Conservation (phyloP, 768 basidiomycete species). For the Tulasnella sp. region DNA sequence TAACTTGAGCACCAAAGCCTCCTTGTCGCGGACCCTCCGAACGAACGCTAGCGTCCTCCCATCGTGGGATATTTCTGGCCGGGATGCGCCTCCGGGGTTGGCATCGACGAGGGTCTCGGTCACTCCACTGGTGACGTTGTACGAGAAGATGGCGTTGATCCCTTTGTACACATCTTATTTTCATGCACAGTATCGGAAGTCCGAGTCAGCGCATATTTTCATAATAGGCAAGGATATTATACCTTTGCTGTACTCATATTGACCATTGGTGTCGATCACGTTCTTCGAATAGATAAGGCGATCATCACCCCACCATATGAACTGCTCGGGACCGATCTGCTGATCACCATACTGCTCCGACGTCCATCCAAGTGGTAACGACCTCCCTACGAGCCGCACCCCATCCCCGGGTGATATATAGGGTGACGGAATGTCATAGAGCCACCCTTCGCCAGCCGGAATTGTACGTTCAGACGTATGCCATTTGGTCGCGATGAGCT, state of each 20-base stretch:
- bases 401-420: slow-evolving; percentile 34
- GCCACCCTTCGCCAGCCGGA: slow-evolving; percentile 66
- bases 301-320: slow-evolving; percentile 50
- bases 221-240: not conserved
- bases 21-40: slow-evolving; percentile 58
- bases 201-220: not conserved
- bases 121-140: slow-evolving; percentile 45
- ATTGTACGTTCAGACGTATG: slow-evolving; percentile 53
- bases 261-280: slow-evolving; percentile 36
- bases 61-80: slow-evolving; percentile 60
- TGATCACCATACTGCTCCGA: slow-evolving; percentile 49
- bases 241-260: slow-evolving; percentile 60
- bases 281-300: slow-evolving; percentile 57
- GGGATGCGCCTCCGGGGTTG: slow-evolving; percentile 59
- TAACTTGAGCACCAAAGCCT: slow-evolving; percentile 61
- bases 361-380: slow-evolving; percentile 51
- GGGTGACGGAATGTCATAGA: slow-evolving; percentile 39
- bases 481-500: slow-evolving; percentile 66
- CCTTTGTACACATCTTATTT: slow-evolving; percentile 56
- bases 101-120: slow-evolving; percentile 44
- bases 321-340: slow-evolving; percentile 65
- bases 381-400: slow-evolving; percentile 42
- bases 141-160: slow-evolving; percentile 59
- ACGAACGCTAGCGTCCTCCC: slow-evolving; percentile 62
- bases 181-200: no score